Evolutionary conservation across 352 stramenopile genomes (phyloP).

Genomic region (Phytopythium kandeliae): DNA sequence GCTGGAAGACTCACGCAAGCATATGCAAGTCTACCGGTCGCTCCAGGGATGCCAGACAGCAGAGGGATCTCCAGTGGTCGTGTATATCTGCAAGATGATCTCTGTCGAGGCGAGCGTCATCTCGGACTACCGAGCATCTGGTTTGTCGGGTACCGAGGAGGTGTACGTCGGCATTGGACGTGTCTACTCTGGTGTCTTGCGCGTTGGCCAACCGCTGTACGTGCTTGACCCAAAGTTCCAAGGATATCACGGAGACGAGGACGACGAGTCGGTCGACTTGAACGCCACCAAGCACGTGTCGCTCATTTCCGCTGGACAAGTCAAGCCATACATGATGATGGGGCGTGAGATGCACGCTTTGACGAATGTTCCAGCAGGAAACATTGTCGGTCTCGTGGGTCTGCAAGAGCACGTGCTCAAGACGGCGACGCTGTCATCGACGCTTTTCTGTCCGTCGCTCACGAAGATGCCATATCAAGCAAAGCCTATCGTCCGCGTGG

Average conservation of each 20-base stretch:
- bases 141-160: constrained; percentile 42
- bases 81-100: constrained; percentile 93
- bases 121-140: constrained; percentile 54
- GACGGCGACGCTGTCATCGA: constrained; percentile 98
- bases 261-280: constrained; percentile 21
- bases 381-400: constrained; percentile 98
- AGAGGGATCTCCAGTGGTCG: constrained; percentile 65
- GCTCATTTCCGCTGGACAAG: constrained; percentile 30
- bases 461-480: too few relatives aligned
- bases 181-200: constrained; percentile 87
- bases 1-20: constrained; percentile 20
- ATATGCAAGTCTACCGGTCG: constrained; percentile 38
- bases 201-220: constrained; percentile 50
- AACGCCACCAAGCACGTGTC: constrained; percentile 50
- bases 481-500: constrained; percentile 98
- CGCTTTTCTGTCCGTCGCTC: too few relatives aligned
- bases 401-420: constrained; percentile 99
- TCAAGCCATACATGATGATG: constrained; percentile 98
- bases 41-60: constrained; percentile 51
- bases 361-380: constrained; percentile 98
- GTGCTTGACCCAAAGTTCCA: constrained; percentile 91
- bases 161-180: constrained; percentile 91
- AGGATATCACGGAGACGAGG: constrained; percentile 29
- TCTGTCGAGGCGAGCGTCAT: constrained; percentile 85
- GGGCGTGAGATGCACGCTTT: constrained; percentile 98